These are phyloP conservation scores for Thalassiosira livingstoniorum DNA, from an alignment of 352 stramenopile species.

Conservation along the genomic window DNA sequence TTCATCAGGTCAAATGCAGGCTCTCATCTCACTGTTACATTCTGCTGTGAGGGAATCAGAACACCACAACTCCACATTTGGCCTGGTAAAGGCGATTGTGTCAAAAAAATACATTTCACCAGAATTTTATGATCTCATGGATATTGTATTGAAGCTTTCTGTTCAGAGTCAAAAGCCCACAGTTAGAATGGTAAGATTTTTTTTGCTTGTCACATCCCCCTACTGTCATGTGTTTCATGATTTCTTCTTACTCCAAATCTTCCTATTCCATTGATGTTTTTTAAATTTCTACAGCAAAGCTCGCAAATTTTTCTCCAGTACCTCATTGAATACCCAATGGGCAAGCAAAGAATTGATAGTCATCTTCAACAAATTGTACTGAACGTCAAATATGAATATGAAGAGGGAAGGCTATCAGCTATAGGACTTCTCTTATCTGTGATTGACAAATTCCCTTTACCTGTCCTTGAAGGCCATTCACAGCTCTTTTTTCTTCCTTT, in stretches of 20 bases:
- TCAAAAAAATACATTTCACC: constrained; percentile 91
- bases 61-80: constrained; percentile 94
- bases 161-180: constrained; percentile 92
- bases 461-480: constrained; percentile 91
- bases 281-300: constrained; percentile 66
- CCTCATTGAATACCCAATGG: constrained; percentile 95
- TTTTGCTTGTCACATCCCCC: not conserved
- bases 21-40: constrained; percentile 92
- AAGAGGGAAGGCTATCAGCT: constrained; percentile 92
- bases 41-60: constrained; percentile 92
- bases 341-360: constrained; percentile 91
- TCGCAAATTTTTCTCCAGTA: constrained; percentile 87
- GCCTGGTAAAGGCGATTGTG: constrained; percentile 91
- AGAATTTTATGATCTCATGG: constrained; percentile 96
- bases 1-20: constrained; percentile 83
- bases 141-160: constrained; percentile 92
- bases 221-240: not conserved
- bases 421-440: constrained; percentile 90
- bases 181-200: constrained; percentile 84
- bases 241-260: constrained; percentile 86
- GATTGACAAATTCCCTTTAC: constrained; percentile 91
- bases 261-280: constrained; percentile 78
- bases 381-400: constrained; percentile 95
- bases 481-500: constrained; percentile 95
- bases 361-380: constrained; percentile 95